These are phyloP conservation scores for Cyclocybe cylindracea DNA, from an alignment of 768 basidiomycete species.

Conservation along the genomic window DNA sequence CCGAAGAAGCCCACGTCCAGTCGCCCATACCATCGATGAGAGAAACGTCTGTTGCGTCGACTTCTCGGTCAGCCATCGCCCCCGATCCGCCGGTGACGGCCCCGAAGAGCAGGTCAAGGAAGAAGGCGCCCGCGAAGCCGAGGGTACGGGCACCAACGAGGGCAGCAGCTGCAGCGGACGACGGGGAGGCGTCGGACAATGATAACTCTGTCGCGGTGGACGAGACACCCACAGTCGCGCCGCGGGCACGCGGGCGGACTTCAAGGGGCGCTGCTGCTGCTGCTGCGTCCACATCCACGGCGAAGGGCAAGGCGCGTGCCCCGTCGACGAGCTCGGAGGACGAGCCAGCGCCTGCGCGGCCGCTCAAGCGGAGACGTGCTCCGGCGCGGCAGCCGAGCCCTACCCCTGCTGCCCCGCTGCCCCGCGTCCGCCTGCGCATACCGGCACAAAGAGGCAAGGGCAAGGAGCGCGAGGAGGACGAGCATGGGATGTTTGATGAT, in stretches of 20 bases:
- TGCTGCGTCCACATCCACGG: conserved; percentile 21
- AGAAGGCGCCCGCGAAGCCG: conserved; percentile 22
- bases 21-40: conserved; percentile 15
- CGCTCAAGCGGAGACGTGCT: conserved; percentile 48
- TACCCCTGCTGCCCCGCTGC: conserved; percentile 31
- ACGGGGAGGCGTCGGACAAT: conserved; percentile 16
- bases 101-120: conserved; percentile 17
- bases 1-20: not conserved
- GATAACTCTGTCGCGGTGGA: conserved; percentile 33
- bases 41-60: conserved; percentile 27
- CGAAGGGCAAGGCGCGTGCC: conserved; percentile 17
- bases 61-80: conserved; percentile 27
- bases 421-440: conserved; percentile 55
- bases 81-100: too few species aligned
- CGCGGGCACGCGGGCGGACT: too few species aligned
- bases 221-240: conserved; percentile 18
- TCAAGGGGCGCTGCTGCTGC: too few species aligned
- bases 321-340: conserved; percentile 35
- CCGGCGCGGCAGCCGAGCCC: conserved; percentile 15
- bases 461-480: conserved; percentile 69
- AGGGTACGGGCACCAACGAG: conserved; percentile 11
- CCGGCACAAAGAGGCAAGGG: conserved; percentile 63
- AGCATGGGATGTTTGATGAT: conserved; percentile 81
- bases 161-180: conserved; percentile 27
- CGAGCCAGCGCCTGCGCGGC: conserved; percentile 22